These are phyloP conservation scores for Kingdonia uniflora DNA, from an alignment of 164 flowering plant species.

Conservation along the genomic window DNA sequence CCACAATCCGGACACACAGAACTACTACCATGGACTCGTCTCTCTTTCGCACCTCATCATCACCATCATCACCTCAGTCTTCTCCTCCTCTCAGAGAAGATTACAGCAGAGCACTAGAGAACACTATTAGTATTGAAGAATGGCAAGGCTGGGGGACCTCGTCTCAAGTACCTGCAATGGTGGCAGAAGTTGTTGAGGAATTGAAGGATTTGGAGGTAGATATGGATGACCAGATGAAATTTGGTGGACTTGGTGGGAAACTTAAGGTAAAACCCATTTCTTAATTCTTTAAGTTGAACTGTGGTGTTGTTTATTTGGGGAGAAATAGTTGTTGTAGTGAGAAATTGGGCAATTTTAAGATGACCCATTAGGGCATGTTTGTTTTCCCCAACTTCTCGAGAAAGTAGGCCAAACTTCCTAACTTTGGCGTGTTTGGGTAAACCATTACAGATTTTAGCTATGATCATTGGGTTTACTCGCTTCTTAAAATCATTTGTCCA, in stretches of 20 bases:
- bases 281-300: not conserved
- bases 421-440: no score
- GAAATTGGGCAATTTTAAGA: no score
- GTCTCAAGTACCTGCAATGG: conserved; percentile 59
- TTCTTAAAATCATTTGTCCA: no score
- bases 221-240: conserved; percentile 45
- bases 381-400: no score
- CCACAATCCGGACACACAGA: not conserved
- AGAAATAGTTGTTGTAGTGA: no score
- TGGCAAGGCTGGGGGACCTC: conserved; percentile 85
- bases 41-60: not conserved
- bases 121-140: conserved; percentile 30
- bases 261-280: conserved; percentile 33
- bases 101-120: not conserved
- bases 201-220: conserved; percentile 58
- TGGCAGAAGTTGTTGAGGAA: conserved; percentile 41
- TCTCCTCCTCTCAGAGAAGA: conserved; percentile 7
- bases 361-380: no score
- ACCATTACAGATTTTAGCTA: no score
- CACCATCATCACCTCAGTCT: conserved; percentile 6
- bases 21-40: conserved; percentile 3
- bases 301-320: no score
- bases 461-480: no score
- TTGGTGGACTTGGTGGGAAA: conserved; percentile 77
- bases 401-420: no score